Conservation (phyloP, 176 grass and related monocot species). For the Dendrocalamus sinicus region DNA sequence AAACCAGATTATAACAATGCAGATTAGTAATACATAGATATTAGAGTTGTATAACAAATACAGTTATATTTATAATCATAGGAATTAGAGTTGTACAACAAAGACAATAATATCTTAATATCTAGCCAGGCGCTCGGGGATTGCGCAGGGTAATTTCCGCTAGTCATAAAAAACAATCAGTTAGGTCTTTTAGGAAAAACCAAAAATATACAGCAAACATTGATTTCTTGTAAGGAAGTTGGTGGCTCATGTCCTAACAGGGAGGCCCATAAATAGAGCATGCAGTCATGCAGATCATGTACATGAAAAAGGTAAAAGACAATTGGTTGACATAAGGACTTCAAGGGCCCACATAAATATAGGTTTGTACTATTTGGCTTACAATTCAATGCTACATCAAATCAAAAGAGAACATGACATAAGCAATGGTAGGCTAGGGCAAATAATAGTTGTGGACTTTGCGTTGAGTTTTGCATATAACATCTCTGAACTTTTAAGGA, state of each 20-base stretch:
- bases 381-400: slow-evolving; percentile 1
- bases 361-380: neutral
- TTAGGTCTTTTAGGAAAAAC: slow-evolving; percentile 1
- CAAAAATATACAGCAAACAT: slow-evolving; percentile 11
- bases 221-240: slow-evolving; percentile 41
- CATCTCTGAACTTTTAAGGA: slow-evolving; percentile 5
- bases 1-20: no score
- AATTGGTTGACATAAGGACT: slow-evolving; percentile 17
- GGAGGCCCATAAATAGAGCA: slow-evolving; percentile 39
- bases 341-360: slow-evolving; percentile 21
- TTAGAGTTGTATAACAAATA: no score
- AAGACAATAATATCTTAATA: no score
- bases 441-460: neutral
- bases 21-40: no score
- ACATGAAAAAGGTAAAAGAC: slow-evolving; percentile 34
- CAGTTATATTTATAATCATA: no score
- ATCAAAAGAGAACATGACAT: neutral
- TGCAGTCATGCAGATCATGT: slow-evolving; percentile 27
- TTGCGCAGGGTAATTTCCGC: no score
- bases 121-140: no score
- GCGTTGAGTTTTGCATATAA: neutral
- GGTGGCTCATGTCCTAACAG: slow-evolving; percentile 35
- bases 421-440: neutral
- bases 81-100: no score
- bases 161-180: neutral